A percentile compares a stretch with the other conserved stretches of the same genome.
Conservation (phyloP, 352 stramenopile genomes). For the Pythium utonaiense region DNA sequence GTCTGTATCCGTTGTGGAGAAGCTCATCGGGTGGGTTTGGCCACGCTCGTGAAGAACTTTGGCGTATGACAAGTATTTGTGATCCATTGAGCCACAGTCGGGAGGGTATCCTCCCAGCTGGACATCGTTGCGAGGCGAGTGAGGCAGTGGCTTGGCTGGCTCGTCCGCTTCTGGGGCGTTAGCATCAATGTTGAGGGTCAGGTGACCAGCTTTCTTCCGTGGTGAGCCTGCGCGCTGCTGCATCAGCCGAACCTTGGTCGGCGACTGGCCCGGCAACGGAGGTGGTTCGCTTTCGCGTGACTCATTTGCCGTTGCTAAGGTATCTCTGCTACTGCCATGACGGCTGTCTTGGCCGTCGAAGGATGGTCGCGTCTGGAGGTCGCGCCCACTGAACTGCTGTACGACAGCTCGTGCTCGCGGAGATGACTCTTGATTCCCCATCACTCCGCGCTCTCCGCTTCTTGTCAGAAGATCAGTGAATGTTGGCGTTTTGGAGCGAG, state of each 20-base stretch:
- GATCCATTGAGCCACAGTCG: constrained; percentile 64
- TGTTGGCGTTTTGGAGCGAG: not conserved
- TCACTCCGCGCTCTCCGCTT: not conserved
- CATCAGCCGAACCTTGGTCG: constrained; percentile 8
- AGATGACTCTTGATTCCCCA: constrained; percentile 18
- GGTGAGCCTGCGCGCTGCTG: not conserved
- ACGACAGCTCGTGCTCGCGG: not conserved
- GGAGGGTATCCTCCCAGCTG: constrained; percentile 70
- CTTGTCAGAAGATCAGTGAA: not conserved
- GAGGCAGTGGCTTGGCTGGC: constrained; percentile 1
- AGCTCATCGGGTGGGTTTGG: constrained; percentile 72
- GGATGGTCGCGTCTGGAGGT: constrained; percentile 4
- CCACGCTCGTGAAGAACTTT: constrained; percentile 71
- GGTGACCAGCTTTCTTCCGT: constrained; percentile 1
- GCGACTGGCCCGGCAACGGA: not conserved
- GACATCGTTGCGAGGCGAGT: constrained; percentile 41
- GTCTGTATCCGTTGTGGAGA: constrained; percentile 55
- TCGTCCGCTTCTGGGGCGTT: not conserved
- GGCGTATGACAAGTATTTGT: constrained; percentile 80
- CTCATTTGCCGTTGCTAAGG: not conserved
- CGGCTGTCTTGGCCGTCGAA: not conserved
- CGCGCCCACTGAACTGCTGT: constrained; percentile 12
- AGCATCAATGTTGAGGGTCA: constrained; percentile 12
- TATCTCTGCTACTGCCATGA: constrained; percentile 9
- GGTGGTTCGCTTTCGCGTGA: constrained; percentile 16